These are phyloP conservation scores for Comarum palustre DNA, from an alignment of 306 rosid species.

Conservation along the genomic window DNA sequence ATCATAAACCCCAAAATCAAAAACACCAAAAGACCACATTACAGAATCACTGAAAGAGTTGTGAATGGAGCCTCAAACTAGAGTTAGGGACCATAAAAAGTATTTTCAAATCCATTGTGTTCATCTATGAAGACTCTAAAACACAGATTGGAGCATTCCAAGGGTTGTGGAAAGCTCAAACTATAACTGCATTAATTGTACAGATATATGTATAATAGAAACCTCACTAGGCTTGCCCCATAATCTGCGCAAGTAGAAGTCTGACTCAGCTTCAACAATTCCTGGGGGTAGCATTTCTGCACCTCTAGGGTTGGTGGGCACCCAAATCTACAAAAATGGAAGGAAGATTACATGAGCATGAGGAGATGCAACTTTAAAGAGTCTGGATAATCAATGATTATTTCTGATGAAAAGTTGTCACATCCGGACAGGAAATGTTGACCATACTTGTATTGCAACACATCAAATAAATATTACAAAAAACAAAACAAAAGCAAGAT, in stretches of 20 bases:
- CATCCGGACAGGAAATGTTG: background rate
- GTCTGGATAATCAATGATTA: background rate
- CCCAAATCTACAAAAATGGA: conserved; percentile 70
- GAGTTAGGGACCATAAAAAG: background rate
- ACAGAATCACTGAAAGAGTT: background rate
- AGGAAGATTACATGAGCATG: background rate
- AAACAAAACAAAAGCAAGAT: background rate
- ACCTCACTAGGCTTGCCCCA: conserved; percentile 98
- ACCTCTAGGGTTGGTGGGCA: conserved; percentile 90
- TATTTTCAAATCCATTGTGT: background rate
- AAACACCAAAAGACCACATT: background rate
- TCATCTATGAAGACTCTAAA: background rate
- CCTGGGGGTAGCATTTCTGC: conserved; percentile 86
- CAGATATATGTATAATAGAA: conserved; percentile 27
- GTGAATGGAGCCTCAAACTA: background rate
- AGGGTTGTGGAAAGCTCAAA: background rate
- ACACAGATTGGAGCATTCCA: background rate
- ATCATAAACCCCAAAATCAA: background rate
- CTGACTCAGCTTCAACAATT: conserved; percentile 76
- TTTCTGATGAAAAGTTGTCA: background rate
- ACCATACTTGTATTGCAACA: background rate
- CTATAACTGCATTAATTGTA: background rate
- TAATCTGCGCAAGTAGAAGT: conserved; percentile 77
- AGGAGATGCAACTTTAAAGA: conserved; percentile 16
- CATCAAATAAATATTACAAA: background rate